Base-by-base conservation (phyloP, 805 yeast genomes). In the Pichia eremophila region DNA sequence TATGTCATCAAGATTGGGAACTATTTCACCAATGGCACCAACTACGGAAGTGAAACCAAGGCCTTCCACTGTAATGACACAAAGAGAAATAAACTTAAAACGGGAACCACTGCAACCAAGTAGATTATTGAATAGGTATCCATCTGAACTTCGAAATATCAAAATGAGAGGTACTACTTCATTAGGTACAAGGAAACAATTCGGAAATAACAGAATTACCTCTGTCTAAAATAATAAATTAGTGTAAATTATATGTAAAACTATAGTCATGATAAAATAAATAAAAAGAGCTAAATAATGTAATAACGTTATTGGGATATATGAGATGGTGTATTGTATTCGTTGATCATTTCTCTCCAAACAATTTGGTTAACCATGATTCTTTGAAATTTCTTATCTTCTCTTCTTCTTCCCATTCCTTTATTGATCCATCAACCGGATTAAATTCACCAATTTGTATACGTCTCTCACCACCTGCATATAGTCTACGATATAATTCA, bases 381-480 rank as follows among this genome's bases (percentile, higher is more conserved):
- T 65, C 55, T 35, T 57, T 53, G 49, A 73, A 75, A 10, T 60
- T 57, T 44, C 63, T 62, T 15, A 54, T 48, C 46, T 61, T 67
- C 52, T 75, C 80, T 40, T 67, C 68, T 15, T 69, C 72, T 12
- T 64, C 57, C 57, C 72, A 75, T 43, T 68, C 57, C n/a, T 73
- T 58, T 6, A 73, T 58, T 1, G 72, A 64, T 0, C 78, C 78
- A 44, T 73, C 77, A 1, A 61, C 61, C 1, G 72, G 68, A 43
- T 62, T 57, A 49, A 64, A 62, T 40, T 69, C 75, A 11, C 80
- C 80, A 39, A 67, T 58, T 53, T 75, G 79, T 4, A 64, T 62
- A 32, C 66, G 65, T 50, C 74, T 61, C 42, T 71, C 74, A 17
- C 68, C 66, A 6, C 75, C 75, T 12, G 64, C 57, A 35, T 69